Evolutionary conservation across 768 basidiomycete species (phyloP).

Genomic region (Naganishia randhawae): DNA sequence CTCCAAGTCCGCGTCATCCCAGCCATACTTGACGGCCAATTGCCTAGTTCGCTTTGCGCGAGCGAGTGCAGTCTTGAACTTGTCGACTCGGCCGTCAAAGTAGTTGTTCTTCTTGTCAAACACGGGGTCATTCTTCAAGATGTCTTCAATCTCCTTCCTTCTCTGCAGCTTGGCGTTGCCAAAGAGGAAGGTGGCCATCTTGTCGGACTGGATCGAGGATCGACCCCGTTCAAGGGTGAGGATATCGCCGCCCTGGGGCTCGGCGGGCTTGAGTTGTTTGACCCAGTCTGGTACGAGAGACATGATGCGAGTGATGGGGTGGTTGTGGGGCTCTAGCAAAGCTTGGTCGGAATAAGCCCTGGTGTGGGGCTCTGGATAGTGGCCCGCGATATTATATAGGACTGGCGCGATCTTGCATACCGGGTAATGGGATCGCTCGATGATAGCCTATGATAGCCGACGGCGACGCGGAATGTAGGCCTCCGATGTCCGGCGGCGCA

Average conservation of each 20-base stretch:
- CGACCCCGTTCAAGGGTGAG: slow-evolving; percentile 20
- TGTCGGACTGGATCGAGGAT: slow-evolving; percentile 10
- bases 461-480: too few species aligned
- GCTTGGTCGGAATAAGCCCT: not conserved
- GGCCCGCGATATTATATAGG: not conserved
- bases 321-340: not conserved
- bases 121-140: slow-evolving; percentile 33
- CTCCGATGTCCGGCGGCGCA: too few species aligned
- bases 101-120: slow-evolving; percentile 41
- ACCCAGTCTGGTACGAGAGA: slow-evolving; percentile 25
- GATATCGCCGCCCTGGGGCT: slow-evolving; percentile 14
- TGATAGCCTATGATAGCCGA: slow-evolving; percentile 2
- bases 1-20: slow-evolving; percentile 34
- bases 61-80: slow-evolving; percentile 36
- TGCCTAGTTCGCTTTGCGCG: slow-evolving; percentile 42
- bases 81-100: slow-evolving; percentile 39
- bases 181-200: slow-evolving; percentile 21
- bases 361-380: not conserved
- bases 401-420: not conserved
- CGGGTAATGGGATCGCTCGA: not conserved
- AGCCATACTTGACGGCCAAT: slow-evolving; percentile 34
- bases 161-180: not conserved
- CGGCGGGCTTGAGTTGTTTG: slow-evolving; percentile 25
- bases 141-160: slow-evolving; percentile 4
- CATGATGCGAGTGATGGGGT: slow-evolving; percentile 1